Percentiles rank a stretch among this genome's conserved stretches.
Conservation (phyloP, 2,329 filamentous ascomycete species). For the Huntiella decipiens region DNA sequence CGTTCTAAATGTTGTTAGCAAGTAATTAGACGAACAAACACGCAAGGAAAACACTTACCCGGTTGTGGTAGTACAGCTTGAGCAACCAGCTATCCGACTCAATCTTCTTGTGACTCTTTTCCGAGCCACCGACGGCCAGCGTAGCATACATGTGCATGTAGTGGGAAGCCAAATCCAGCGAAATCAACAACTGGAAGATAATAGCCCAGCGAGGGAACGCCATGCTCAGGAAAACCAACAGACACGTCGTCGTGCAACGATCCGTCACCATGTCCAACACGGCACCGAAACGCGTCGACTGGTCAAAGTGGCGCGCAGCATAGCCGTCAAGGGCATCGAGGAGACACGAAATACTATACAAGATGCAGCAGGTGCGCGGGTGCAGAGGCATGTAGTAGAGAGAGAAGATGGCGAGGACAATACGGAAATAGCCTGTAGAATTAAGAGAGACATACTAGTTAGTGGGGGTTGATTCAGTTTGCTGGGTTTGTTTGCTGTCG, state of each 20-base stretch:
- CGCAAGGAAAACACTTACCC: slow-evolving; percentile 36
- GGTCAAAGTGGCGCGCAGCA: slow-evolving; percentile 61
- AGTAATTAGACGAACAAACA: neutral
- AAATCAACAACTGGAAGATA: slow-evolving; percentile 83
- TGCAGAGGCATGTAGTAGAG: slow-evolving; percentile 99
- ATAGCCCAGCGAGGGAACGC: slow-evolving; percentile 91
- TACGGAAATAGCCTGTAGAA: slow-evolving; percentile 49
- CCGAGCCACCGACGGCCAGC: slow-evolving; percentile 63
- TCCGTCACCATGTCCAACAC: slow-evolving; percentile 99
- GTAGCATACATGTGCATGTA: slow-evolving; percentile 99
- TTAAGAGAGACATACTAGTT: neutral
- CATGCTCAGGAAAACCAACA: slow-evolving; percentile 84
- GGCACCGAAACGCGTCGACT: slow-evolving; percentile 87
- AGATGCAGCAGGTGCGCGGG: slow-evolving; percentile 78
- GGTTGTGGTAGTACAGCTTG: slow-evolving; percentile 94
- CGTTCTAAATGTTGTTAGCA: slow-evolving; percentile 35
- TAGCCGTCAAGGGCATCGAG: slow-evolving; percentile 90
- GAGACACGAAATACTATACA: slow-evolving; percentile 86
- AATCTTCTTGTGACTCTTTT: slow-evolving; percentile 81
- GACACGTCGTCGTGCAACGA: slow-evolving; percentile 84
- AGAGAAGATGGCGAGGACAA: slow-evolving; percentile 69
- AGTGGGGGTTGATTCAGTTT: neutral
- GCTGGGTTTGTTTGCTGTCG: no score
- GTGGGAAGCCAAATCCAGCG: slow-evolving; percentile 82
- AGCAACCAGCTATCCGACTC: slow-evolving; percentile 76